Evolutionary conservation across 352 stramenopile genomes (phyloP), one percentile per base, ranked within the genome.

Genomic region (Pythium insidiosum): DNA sequence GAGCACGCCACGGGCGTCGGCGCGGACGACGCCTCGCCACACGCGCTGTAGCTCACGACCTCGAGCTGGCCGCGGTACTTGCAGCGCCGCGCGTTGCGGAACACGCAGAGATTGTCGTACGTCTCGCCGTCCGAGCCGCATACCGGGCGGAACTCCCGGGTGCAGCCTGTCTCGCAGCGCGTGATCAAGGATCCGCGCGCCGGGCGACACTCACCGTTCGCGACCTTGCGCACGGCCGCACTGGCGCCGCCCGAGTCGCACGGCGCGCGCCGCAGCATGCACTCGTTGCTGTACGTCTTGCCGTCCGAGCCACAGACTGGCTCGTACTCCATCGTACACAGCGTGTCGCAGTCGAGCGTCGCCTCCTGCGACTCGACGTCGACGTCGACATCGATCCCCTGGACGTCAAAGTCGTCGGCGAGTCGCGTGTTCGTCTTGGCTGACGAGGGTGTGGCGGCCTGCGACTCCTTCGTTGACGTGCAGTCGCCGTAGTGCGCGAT

Each of bases 211-310:
- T n/a, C n/a, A n/a, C n/a, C n/a, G n/a, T n/a, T n/a, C n/a, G n/a
- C n/a, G n/a, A n/a, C n/a, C n/a, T n/a, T n/a, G n/a, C n/a, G n/a
- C n/a, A n/a, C n/a, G n/a, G n/a, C n/a, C n/a, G n/a, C n/a, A n/a
- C n/a, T n/a, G n/a, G n/a, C n/a, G n/a, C n/a, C n/a, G n/a, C n/a
- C n/a, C n/a, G n/a, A n/a, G n/a, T 50, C 33, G 43, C 51, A 65
- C 20, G 30, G 39, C 5, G 38, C 43, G 18, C 21, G 38, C 5
- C 28, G 25, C 2, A 65, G 41, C 21, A 48, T 38, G 46, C 56
- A 65, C 36, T 29, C 15, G 47, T 68, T 68, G 16, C 40, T 47
- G 55, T 68, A 68, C n/a, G 55, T 65, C 46, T 64, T 52, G 22
- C 47, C 46, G 22, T 66, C 53, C 25, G 58, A 66, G 25, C 51